Conservation (phyloP, 768 basidiomycete species). For the Suillus weaverae region DNA sequence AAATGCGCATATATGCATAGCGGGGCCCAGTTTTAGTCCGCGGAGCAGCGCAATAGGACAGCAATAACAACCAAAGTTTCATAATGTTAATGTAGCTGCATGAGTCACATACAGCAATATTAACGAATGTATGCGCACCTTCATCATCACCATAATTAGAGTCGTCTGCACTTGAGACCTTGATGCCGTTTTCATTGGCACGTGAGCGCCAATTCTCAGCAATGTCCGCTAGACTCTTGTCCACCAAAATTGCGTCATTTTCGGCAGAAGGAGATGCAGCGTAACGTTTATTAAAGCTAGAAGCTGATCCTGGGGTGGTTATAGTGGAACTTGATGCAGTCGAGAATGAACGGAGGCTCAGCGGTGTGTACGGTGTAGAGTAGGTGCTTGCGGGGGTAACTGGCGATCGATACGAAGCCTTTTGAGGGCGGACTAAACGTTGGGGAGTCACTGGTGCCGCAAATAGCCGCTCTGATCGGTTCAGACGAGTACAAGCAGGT, state of each 20-base stretch:
- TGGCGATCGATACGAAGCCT: slow-evolving; percentile 54
- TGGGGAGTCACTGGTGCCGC: slow-evolving; percentile 63
- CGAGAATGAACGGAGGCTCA: slow-evolving; percentile 64
- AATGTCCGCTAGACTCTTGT: slow-evolving; percentile 56
- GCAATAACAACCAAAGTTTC: slow-evolving; percentile 11
- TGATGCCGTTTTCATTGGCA: slow-evolving; percentile 71
- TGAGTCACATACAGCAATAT: slow-evolving; percentile 18
- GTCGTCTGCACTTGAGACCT: slow-evolving; percentile 47
- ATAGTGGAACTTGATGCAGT: slow-evolving; percentile 51
- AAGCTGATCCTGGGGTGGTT: slow-evolving; percentile 53
- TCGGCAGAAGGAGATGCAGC: slow-evolving; percentile 46
- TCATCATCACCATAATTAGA: slow-evolving; percentile 49
- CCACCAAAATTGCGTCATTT: slow-evolving; percentile 36
- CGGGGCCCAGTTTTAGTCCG: not conserved
- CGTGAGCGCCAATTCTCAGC: slow-evolving; percentile 72
- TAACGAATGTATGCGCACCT: slow-evolving; percentile 33
- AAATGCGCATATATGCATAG: slow-evolving; percentile 42
- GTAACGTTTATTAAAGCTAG: slow-evolving; percentile 45
- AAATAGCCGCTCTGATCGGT: slow-evolving; percentile 28
- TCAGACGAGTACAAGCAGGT: slow-evolving; percentile 39
- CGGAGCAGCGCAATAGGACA: slow-evolving; percentile 4
- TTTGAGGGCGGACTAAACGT: slow-evolving; percentile 49
- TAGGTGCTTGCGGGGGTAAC: slow-evolving; percentile 53
- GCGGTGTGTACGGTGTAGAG: slow-evolving; percentile 65
- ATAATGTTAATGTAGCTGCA: slow-evolving; percentile 7